These are phyloP conservation scores for Cryptosporidium ubiquitum DNA, from an alignment of 169 alveolate genomes.

Conservation along the genomic window DNA sequence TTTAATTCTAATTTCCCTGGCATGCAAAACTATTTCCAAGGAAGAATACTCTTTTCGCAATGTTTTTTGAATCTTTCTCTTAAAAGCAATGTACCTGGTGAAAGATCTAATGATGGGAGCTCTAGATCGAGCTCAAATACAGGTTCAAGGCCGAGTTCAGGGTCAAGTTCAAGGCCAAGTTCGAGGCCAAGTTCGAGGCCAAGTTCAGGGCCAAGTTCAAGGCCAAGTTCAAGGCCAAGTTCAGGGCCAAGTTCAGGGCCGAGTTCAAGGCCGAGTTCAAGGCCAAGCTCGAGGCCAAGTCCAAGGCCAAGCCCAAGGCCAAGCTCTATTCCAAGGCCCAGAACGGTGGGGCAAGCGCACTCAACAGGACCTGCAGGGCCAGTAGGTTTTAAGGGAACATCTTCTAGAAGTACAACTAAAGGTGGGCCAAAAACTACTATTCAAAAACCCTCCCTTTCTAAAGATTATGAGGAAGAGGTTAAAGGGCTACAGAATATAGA, in stretches of 20 bases:
- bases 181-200: neutral
- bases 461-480: neutral
- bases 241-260: too few species aligned
- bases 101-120: neutral
- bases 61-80: neutral
- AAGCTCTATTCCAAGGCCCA: neutral
- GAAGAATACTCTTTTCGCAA: neutral
- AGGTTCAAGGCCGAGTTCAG: neutral
- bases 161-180: neutral
- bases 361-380: neutral
- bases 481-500: neutral
- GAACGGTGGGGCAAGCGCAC: neutral
- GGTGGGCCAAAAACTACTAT: neutral
- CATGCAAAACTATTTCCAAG: neutral
- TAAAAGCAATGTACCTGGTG: neutral
- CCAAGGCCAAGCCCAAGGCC: neutral
- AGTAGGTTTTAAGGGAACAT: neutral
- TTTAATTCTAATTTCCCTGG: neutral
- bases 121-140: neutral
- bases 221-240: neutral
- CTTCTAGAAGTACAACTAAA: neutral
- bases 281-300: neutral
- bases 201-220: neutral
- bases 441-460: neutral
- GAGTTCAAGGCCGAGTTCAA: neutral